phyloP scores from a whole-genome alignment of 2,329 filamentous ascomycete genomes.

The Ploettnerulaceae sp. region DNA sequence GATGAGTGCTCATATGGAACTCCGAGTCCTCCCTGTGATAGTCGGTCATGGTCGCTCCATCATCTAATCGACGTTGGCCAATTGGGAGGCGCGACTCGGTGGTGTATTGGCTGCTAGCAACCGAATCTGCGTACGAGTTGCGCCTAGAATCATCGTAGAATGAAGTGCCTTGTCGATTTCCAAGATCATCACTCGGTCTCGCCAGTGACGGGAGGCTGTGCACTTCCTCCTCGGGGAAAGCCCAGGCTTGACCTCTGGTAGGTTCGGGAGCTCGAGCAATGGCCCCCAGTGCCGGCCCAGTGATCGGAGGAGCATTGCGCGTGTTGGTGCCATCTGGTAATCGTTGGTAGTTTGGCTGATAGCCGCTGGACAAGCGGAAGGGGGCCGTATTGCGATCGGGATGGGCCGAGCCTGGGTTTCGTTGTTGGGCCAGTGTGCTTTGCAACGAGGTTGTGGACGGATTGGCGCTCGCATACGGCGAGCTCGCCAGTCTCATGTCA shows the following conservation, averaged over 20 bases:
- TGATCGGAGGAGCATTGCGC: conserved; percentile 71
- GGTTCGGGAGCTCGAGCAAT: conserved; percentile 70
- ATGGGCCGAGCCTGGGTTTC: conserved; percentile 46
- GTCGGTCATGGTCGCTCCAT: conserved; percentile 43
- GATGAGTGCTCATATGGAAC: conserved; percentile 50
- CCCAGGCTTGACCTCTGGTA: conserved; percentile 79
- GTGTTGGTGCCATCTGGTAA: conserved; percentile 39
- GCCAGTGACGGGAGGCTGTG: conserved; percentile 45
- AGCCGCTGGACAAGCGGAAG: conserved; percentile 60
- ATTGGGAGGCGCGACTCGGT: conserved; percentile 66
- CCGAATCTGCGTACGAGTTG: conserved; percentile 71
- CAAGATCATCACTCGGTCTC: conserved; percentile 43
- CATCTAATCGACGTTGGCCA: conserved; percentile 68
- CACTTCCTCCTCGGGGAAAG: conserved; percentile 70
- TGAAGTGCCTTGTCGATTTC: conserved; percentile 33
- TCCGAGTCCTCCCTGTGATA: conserved; percentile 46
- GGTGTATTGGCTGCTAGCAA: conserved; percentile 76
- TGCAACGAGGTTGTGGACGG: conserved; percentile 72
- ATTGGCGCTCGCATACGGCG: conserved; percentile 73
- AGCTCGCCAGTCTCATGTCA: conserved; percentile 63
- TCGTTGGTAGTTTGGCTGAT: conserved; percentile 48
- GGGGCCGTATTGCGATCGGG: conserved; percentile 45
- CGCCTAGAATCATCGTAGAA: conserved; percentile 56
- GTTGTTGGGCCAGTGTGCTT: conserved; percentile 62
- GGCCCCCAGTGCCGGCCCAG: conserved; percentile 59